A percentile compares a stretch with the other conserved stretches of the same genome.
Evolutionary conservation across 371 early-diverging fungal genomes (phyloP).

Genomic region (Sanchytrium tribonematis): DNA sequence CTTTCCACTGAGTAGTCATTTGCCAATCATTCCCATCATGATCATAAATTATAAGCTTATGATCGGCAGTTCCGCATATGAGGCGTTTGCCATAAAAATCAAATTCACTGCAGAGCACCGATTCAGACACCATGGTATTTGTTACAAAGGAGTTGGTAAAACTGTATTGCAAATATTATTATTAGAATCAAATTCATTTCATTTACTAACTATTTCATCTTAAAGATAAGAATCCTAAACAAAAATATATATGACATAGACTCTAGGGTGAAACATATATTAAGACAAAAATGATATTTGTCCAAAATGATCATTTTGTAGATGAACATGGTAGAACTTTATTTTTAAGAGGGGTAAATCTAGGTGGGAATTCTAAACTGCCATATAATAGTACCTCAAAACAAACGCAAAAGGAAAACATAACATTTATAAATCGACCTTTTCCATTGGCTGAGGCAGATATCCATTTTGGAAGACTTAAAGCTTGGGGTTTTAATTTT

Average conservation of each 20-base stretch:
- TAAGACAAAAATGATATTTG: no score
- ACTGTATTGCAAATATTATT: no score
- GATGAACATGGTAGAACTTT: conserved; percentile 14
- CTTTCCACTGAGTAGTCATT: not conserved
- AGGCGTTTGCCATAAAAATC: not conserved
- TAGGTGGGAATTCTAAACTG: conserved; percentile 29
- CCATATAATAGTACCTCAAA: conserved; percentile 14
- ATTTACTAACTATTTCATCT: no score
- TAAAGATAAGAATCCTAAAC: no score
- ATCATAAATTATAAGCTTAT: not conserved
- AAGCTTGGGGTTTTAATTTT: conserved; percentile 47
- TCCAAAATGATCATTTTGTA: not conserved
- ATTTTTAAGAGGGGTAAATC: conserved; percentile 31
- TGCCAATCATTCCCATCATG: not conserved
- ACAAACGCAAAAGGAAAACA: conserved; percentile 21
- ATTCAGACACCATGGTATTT: not conserved
- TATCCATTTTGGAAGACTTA: conserved; percentile 37
- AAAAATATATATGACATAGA: no score
- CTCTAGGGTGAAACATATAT: no score
- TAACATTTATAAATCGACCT: conserved; percentile 37
- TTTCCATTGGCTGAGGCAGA: conserved; percentile 55
- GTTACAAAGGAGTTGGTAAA: not conserved
- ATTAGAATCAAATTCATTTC: no score
- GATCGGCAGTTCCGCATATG: not conserved
- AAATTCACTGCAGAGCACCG: not conserved